phyloP scores from a whole-genome alignment of 306 rosid genomes.

The Dalbergia cultrata region DNA sequence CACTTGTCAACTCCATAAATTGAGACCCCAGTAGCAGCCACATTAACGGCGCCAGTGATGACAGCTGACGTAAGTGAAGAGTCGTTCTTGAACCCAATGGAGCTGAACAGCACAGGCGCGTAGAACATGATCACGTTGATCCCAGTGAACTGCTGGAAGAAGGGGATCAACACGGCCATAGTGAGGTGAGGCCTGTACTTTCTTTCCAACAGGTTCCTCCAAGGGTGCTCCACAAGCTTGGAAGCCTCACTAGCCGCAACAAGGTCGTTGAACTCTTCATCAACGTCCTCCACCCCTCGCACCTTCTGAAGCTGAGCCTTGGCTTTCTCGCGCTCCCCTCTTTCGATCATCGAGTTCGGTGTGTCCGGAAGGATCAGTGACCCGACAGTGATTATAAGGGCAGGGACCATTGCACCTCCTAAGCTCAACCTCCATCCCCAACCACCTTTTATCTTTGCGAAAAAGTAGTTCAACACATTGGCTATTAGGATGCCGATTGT shows the following conservation, averaged over 20 bases:
- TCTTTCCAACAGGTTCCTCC: constrained; percentile 69
- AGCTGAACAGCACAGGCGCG: constrained; percentile 79
- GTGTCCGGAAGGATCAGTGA: constrained; percentile 84
- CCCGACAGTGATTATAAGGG: constrained; percentile 73
- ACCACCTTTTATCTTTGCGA: constrained; percentile 87
- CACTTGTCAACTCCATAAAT: constrained; percentile 88
- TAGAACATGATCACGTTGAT: constrained; percentile 96
- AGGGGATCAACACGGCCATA: constrained; percentile 76
- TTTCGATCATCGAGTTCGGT: constrained; percentile 89
- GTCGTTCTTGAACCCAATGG: constrained; percentile 74
- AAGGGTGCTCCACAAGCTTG: constrained; percentile 69
- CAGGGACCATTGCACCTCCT: constrained; percentile 93
- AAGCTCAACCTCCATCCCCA: constrained; percentile 99
- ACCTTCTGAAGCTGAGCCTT: constrained; percentile 55
- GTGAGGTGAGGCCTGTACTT: constrained; percentile 85
- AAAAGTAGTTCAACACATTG: constrained; percentile 83
- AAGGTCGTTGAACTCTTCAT: constrained; percentile 79
- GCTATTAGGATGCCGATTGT: constrained; percentile 88
- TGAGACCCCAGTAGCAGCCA: constrained; percentile 72
- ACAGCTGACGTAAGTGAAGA: constrained; percentile 96
- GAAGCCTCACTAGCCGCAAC: constrained; percentile 79
- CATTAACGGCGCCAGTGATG: constrained; percentile 83
- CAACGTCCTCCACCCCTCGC: constrained; percentile 71
- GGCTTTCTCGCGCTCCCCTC: constrained; percentile 71
- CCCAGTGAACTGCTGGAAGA: constrained; percentile 90